Conservation (phyloP, 192 early-diverging fungal species). For the Linnemannia elongata region DNA sequence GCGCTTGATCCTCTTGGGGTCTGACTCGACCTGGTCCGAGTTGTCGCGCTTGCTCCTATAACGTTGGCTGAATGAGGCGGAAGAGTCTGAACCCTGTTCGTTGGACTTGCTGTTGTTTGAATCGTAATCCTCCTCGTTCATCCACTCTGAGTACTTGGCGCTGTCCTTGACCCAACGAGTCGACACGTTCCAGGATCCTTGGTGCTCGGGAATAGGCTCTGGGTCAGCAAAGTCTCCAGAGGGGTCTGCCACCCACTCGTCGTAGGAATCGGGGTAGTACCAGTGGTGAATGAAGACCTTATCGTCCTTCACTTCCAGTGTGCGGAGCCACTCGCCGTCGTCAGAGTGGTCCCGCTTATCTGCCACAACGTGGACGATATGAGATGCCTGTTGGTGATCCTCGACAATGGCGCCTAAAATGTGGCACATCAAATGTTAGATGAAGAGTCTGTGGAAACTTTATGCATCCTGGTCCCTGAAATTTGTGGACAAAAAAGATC, state of each 20-base stretch:
- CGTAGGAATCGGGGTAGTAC: conserved; percentile 86
- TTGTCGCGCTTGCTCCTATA: conserved; percentile 51
- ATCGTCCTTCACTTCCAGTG: conserved; percentile 67
- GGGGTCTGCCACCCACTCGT: conserved; percentile 75
- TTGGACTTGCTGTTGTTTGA: neutral
- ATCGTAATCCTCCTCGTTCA: conserved; percentile 90
- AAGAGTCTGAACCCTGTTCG: neutral
- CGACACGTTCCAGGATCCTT: conserved; percentile 77
- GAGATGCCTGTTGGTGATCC: conserved; percentile 51
- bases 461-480: neutral
- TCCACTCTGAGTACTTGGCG: conserved; percentile 79
- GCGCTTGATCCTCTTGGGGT: conserved; percentile 48
- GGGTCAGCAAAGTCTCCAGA: conserved; percentile 69
- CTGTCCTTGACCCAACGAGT: conserved; percentile 84
- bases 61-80: conserved; percentile 16
- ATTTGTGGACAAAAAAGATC: neutral
- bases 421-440: neutral
- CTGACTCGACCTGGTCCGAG: conserved; percentile 23
- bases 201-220: conserved; percentile 67
- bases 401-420: conserved; percentile 48
- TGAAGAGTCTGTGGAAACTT: neutral
- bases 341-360: conserved; percentile 39
- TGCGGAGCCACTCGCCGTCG: conserved; percentile 68
- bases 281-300: conserved; percentile 81
- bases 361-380: conserved; percentile 59